phyloP scores from a whole-genome alignment of 2,329 filamentous ascomycete genomes.

The Arthrobotrys megalospora region DNA sequence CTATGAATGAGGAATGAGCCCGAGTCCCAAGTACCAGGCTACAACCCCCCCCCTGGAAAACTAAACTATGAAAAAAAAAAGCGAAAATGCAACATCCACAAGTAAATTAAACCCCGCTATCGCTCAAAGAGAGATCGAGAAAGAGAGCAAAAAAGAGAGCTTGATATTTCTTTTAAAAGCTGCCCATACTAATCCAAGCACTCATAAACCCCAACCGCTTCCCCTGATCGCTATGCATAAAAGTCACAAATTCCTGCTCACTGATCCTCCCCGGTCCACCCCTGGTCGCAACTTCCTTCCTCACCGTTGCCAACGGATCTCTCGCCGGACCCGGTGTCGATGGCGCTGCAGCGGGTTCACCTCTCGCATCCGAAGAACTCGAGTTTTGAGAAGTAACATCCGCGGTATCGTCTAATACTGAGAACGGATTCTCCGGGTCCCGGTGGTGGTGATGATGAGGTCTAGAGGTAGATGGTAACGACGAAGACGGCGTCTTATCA shows the following conservation, averaged over 20 bases:
- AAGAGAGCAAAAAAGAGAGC: neutral
- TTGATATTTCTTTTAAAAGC: constrained; percentile 68
- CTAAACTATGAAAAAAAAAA: no score
- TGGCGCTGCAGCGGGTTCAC: neutral
- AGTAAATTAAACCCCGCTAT: no score
- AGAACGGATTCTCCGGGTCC: constrained; percentile 48
- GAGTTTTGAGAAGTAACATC: constrained; percentile 50
- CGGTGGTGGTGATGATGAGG: constrained; percentile 18
- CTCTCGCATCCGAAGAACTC: constrained; percentile 61
- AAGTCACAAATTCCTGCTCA: constrained; percentile 83
- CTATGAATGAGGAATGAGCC: no score
- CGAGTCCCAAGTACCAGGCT: no score
- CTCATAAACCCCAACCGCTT: constrained; percentile 84
- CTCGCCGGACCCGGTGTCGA: neutral
- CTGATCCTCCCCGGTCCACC: constrained; percentile 85
- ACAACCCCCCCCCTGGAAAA: no score
- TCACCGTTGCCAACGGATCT: constrained; percentile 73
- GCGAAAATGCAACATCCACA: no score
- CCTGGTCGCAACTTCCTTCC: constrained; percentile 77
- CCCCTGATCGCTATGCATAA: constrained; percentile 77
- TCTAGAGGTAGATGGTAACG: constrained; percentile 4
- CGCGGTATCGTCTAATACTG: constrained; percentile 36
- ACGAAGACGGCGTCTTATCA: constrained; percentile 44
- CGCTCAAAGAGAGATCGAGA: neutral
- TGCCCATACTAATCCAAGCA: constrained; percentile 87